Evolutionary conservation across 2,329 filamentous ascomycete genomes (phyloP).

Genomic region (Neonectria coccinea): DNA sequence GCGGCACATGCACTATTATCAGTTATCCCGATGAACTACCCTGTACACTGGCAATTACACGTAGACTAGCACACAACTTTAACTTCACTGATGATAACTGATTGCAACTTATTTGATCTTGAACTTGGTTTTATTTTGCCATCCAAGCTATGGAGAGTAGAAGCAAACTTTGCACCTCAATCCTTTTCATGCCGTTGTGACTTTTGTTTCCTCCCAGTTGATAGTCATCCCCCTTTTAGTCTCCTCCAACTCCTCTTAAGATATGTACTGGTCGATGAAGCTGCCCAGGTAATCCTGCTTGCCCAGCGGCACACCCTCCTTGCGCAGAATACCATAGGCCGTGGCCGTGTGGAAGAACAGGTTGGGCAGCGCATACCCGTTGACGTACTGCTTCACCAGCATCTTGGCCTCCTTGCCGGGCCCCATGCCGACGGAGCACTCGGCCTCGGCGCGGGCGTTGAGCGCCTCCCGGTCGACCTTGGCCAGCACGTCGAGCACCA

Average conservation of each 20-base stretch:
- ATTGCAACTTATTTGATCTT: not conserved
- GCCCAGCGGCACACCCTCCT: conserved; percentile 70
- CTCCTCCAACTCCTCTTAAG: not conserved
- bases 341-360: conserved; percentile 72
- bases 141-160: not conserved
- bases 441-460: conserved; percentile 47
- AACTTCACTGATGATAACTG: too few relatives aligned
- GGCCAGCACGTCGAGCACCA: conserved; percentile 46
- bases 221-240: not conserved
- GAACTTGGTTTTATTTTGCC: conserved; percentile 4
- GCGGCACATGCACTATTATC: not conserved
- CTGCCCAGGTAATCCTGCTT: conserved; percentile 66
- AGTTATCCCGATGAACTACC: conserved; percentile 22
- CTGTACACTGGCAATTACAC: conserved; percentile 4
- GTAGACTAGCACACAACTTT: not conserved
- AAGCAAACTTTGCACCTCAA: not conserved
- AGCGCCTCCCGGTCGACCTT: conserved; percentile 50
- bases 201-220: not conserved
- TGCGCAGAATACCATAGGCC: conserved; percentile 70
- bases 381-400: conserved; percentile 56
- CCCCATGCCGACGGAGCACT: conserved; percentile 49
- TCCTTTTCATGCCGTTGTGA: not conserved
- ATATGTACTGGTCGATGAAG: conserved; percentile 49
- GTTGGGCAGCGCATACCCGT: conserved; percentile 66
- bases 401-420: conserved; percentile 43